phyloP scores from a whole-genome alignment of 2,329 filamentous ascomycete species.

The Aspergillus hiratsukae region DNA sequence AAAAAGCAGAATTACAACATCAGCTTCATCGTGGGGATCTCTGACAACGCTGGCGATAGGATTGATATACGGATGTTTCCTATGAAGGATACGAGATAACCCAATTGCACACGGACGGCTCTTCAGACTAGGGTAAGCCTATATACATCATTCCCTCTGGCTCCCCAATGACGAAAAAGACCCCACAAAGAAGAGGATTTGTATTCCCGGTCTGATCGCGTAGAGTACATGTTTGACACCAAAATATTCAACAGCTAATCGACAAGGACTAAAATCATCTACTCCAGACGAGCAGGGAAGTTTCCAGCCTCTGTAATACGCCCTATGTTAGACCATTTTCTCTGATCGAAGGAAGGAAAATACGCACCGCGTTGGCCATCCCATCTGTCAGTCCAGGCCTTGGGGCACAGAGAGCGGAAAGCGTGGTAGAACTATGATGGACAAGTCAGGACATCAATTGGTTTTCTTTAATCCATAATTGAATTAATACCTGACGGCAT shows the following conservation, averaged over 20 bases:
- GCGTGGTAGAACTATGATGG: constrained; percentile 79
- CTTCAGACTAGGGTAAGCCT: constrained; percentile 25
- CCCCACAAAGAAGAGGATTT: constrained; percentile 16
- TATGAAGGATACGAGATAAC: neutral
- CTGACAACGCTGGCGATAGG: neutral
- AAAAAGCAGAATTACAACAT: too few relatives aligned
- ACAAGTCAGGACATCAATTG: constrained; percentile 4
- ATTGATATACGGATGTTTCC: neutral
- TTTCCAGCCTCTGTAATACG: constrained; percentile 48
- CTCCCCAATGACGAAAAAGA: constrained; percentile 5
- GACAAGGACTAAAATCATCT: constrained; percentile 27
- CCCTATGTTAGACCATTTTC: constrained; percentile 3
- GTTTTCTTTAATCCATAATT: neutral
- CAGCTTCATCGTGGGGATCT: too few relatives aligned
- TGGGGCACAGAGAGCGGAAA: constrained; percentile 96
- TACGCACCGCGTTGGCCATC: constrained; percentile 89
- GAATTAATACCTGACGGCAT: constrained; percentile 77
- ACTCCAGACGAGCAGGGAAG: constrained; percentile 50
- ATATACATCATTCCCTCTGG: constrained; percentile 28
- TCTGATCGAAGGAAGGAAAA: constrained; percentile 1
- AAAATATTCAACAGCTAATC: constrained; percentile 25
- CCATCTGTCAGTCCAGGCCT: constrained; percentile 89
- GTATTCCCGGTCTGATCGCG: constrained; percentile 29
- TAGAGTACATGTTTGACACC: constrained; percentile 39
- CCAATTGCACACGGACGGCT: constrained; percentile 10